A percentile compares a stretch with the other conserved stretches of the same genome.
These are phyloP conservation scores for Colletotrichum spinosum DNA, from an alignment of 2,329 filamentous ascomycete genomes.

Conservation along the genomic window DNA sequence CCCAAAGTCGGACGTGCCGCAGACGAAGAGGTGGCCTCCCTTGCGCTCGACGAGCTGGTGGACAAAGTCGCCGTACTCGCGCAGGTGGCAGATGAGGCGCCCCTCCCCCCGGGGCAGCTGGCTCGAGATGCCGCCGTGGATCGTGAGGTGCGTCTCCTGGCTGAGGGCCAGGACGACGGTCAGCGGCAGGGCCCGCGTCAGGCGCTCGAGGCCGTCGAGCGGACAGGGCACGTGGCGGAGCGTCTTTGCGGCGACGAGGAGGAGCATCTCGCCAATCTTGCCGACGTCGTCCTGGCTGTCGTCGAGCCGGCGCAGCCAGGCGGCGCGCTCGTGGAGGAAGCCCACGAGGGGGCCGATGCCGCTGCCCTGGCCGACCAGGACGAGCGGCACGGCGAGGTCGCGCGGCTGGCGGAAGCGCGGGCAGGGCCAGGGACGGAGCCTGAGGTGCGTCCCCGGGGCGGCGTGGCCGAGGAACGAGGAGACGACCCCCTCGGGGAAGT, in stretches of 20 bases:
- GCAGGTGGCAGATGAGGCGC: constrained; percentile 15
- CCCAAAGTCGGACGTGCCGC: constrained; percentile 30
- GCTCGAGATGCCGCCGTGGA: constrained; percentile 17
- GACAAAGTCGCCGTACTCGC: constrained; percentile 10
- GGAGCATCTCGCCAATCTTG: constrained; percentile 14
- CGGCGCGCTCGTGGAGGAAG: constrained; percentile 29
- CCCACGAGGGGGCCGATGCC: constrained; percentile 25
- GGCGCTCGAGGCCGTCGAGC: constrained; percentile 16
- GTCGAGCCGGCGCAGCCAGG: neutral
- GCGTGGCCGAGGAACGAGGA: constrained; percentile 24
- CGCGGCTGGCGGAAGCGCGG: constrained; percentile 29
- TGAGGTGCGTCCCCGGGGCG: constrained; percentile 14
- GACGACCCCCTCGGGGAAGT: constrained; percentile 26
- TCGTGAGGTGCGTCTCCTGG: constrained; percentile 23
- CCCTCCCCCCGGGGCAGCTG: constrained; percentile 3
- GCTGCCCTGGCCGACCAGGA: constrained; percentile 22
- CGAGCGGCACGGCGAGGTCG: constrained; percentile 18
- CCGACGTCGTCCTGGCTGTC: neutral
- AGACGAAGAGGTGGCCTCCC: constrained; percentile 29
- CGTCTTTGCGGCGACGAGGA: constrained; percentile 24
- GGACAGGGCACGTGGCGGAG: constrained; percentile 27
- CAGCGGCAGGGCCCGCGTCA: constrained; percentile 20
- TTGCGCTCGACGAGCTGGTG: constrained; percentile 15
- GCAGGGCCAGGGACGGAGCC: constrained; percentile 29
- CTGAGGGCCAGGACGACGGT: constrained; percentile 26